Evolutionary conservation across 208 protist species (phyloP).

Genomic region (Trypanosoma vivax): DNA sequence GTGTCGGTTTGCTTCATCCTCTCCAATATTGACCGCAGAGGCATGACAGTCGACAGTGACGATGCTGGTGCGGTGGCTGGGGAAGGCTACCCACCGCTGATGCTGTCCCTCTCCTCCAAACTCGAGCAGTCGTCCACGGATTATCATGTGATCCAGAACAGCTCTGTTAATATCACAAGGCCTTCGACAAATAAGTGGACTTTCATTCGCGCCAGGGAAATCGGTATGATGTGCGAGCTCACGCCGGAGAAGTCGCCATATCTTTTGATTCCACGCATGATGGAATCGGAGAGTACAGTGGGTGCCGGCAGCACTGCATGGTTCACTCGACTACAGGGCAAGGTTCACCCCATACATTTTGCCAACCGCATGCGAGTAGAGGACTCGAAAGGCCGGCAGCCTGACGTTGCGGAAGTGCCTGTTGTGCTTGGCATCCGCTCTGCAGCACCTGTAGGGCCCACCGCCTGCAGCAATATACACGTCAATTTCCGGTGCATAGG

Average conservation of each 20-base stretch:
- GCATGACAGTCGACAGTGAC: conserved; percentile 26
- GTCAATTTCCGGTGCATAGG: conserved; percentile 31
- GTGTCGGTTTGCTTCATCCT: conserved; percentile 43
- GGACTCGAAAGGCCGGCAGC: not conserved
- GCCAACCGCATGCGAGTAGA: conserved; percentile 35
- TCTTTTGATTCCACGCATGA: conserved; percentile 63
- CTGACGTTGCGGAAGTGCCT: conserved; percentile 36
- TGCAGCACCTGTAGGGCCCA: conserved; percentile 8
- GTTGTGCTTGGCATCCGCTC: conserved; percentile 48
- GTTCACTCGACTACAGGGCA: conserved; percentile 30
- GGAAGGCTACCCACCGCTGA: conserved; percentile 70
- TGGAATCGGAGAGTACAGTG: conserved; percentile 46
- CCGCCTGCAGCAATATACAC: conserved; percentile 3
- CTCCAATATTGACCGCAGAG: conserved; percentile 59
- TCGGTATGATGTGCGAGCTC: conserved; percentile 54
- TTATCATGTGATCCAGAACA: conserved; percentile 61
- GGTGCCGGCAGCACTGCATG: conserved; percentile 15
- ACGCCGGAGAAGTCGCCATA: conserved; percentile 54
- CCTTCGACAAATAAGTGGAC: conserved; percentile 59
- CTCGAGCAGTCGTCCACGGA: conserved; percentile 12
- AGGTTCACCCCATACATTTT: conserved; percentile 44
- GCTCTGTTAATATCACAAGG: conserved; percentile 33
- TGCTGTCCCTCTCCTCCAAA: conserved; percentile 59
- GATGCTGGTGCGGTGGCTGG: conserved; percentile 22
- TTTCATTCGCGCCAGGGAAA: conserved; percentile 77